Percentiles rank a stretch among this genome's conserved stretches.
Conservation (phyloP, 1,284 basidiomycete species). For the Boletus sp. region DNA sequence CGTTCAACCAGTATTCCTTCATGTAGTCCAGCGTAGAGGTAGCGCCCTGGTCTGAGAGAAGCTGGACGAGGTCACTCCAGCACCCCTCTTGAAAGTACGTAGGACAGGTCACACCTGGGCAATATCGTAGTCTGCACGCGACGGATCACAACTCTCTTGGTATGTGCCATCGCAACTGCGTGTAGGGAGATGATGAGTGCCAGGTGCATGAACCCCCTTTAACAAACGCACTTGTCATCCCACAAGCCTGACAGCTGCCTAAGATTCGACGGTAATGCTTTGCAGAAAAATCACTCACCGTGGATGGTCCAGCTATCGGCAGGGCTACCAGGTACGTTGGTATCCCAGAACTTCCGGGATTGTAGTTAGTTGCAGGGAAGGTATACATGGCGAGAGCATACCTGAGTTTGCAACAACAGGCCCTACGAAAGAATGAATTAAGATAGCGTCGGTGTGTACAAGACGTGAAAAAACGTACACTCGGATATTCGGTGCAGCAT, state of each 20-base stretch:
- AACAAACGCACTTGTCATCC: slow-evolving; percentile 3
- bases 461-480: slow-evolving; percentile 29
- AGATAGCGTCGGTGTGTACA: not conserved
- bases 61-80: slow-evolving; percentile 33
- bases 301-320: slow-evolving; percentile 72
- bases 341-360: slow-evolving; percentile 56
- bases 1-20: slow-evolving; percentile 65
- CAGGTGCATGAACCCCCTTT: not conserved
- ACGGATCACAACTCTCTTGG: slow-evolving; percentile 58
- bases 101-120: slow-evolving; percentile 45
- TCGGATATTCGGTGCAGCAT: slow-evolving; percentile 54
- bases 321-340: slow-evolving; percentile 60
- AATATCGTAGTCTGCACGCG: slow-evolving; percentile 55
- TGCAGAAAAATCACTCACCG: slow-evolving; percentile 38
- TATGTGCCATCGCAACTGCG: slow-evolving; percentile 68
- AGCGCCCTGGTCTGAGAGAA: slow-evolving; percentile 58
- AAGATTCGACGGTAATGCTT: not conserved
- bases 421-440: slow-evolving; percentile 39
- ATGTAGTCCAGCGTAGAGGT: slow-evolving; percentile 64
- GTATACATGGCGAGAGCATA: slow-evolving; percentile 17
- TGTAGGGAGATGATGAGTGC: not conserved
- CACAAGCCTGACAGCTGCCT: not conserved
- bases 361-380: slow-evolving; percentile 1
- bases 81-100: not conserved
- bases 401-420: slow-evolving; percentile 61